phyloP scores from a whole-genome alignment of 441 rosid species.

The Erodium moschatum region DNA sequence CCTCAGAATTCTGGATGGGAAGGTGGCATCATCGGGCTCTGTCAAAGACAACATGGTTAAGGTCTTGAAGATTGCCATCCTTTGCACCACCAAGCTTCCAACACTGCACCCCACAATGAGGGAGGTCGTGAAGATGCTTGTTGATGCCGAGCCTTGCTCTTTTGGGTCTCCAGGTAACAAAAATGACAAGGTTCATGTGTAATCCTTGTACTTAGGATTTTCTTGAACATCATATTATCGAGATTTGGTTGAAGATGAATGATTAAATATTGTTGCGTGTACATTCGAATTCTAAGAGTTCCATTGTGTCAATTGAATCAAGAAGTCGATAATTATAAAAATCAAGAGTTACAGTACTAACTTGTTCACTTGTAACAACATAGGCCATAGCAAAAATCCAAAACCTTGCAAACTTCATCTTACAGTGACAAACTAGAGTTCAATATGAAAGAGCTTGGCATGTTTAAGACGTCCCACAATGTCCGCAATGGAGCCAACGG shows the following conservation, averaged over 20 bases:
- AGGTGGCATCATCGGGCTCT: conserved; percentile 26
- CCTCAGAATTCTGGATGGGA: conserved; percentile 42
- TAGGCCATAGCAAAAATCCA: no score
- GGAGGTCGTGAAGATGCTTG: conserved; percentile 68
- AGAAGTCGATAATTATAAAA: no score
- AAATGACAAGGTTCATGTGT: no score
- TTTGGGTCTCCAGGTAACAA: background rate
- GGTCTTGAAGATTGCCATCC: conserved; percentile 57
- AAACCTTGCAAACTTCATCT: no score
- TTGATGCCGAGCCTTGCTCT: conserved; percentile 53
- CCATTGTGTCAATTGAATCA: no score
- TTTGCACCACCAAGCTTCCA: conserved; percentile 76
- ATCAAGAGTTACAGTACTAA: no score
- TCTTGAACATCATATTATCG: no score
- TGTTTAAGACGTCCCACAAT: conserved; percentile 20
- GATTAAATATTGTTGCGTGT: no score
- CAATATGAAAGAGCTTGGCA: conserved; percentile 22
- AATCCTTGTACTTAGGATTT: no score
- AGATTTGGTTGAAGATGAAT: no score
- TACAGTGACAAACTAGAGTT: conserved; percentile 13
- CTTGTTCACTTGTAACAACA: no score
- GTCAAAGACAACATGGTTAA: conserved; percentile 54
- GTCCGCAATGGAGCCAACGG: conserved; percentile 27
- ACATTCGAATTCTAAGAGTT: no score
- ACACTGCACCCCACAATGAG: conserved; percentile 70